Evolutionary conservation across 2,329 filamentous ascomycete genomes (phyloP), one percentile per base, ranked within the genome.

Genomic region (Aspergillus versicolor): DNA sequence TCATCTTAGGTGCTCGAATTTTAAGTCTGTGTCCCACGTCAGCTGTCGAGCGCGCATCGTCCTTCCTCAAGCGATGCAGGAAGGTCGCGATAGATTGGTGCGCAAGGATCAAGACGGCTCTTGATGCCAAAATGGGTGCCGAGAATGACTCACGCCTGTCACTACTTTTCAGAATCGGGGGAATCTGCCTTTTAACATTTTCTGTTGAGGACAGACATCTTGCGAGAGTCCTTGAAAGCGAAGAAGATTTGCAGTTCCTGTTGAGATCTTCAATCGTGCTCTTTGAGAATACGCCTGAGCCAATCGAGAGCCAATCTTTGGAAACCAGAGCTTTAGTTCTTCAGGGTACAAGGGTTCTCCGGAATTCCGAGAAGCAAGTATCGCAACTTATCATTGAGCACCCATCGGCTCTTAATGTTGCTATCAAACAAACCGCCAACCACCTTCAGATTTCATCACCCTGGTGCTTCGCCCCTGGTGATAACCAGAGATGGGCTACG

Each of bases 141-240:
- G 38, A 27, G 3, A 15, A 37, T 41, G 15, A 50, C 15, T 41
- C 46, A 15, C 43, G 53, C 7, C 43, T 53, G 37, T 19, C 8
- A 21, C 22, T 62, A 13, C 43, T 62, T 34, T 24, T 52, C 11
- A 47, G 32, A 22, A 3, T 62, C 17, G 56, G 55, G 15, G 37
- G 27, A 24, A 54, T 61, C 17, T 62, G 56, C 38, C 50, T 61
- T 40, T 22, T 58, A 6, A 60, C 53, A 24, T 62, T 57, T 30
- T 22, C 37, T 8, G 46, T 59, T 27, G 55, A 62, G 22, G 27
- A 47, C n/a, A 21, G 54, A 15, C 49, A 56, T 48, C 19, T 58
- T 12, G 9, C 30, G 2, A 24, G 11, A 11, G 13, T 62, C 11
- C 52, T 62, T 3, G 13, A 34, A 21, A 62, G 13, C 15, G 6